These are phyloP conservation scores for Myxozyma lipomycoides DNA, from an alignment of 805 yeast species.

Conservation along the genomic window DNA sequence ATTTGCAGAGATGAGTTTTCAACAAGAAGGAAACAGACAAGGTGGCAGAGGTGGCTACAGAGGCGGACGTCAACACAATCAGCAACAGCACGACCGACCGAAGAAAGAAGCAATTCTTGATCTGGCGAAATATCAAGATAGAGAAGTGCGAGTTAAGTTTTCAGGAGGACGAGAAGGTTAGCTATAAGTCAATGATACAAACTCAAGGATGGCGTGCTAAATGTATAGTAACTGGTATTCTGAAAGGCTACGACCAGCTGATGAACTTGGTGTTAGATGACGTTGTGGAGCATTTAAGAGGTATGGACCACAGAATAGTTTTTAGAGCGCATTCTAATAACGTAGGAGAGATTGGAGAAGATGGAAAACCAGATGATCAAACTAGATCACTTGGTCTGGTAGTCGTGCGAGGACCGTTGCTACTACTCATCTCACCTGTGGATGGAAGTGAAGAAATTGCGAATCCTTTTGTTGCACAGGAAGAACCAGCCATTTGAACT, in stretches of 20 bases:
- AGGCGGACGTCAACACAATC: constrained; percentile 15
- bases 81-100: constrained; percentile 56
- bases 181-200: background rate
- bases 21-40: constrained; percentile 3
- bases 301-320: constrained; percentile 36
- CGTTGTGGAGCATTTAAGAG: constrained; percentile 59
- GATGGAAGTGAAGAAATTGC: constrained; percentile 68
- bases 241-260: constrained; percentile 91
- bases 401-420: constrained; percentile 79
- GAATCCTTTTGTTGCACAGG: constrained; percentile 55
- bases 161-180: constrained; percentile 72
- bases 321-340: background rate
- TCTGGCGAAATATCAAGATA: constrained; percentile 69
- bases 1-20: constrained; percentile 8
- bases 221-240: constrained; percentile 55
- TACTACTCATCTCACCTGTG: constrained; percentile 65
- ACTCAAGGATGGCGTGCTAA: background rate
- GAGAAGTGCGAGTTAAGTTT: constrained; percentile 69
- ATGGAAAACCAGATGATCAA: constrained; percentile 46
- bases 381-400: constrained; percentile 72
- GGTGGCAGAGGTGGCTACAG: constrained; percentile 8
- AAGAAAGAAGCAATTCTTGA: constrained; percentile 87
- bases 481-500: constrained; percentile 11
- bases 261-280: constrained; percentile 75
- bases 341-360: constrained; percentile 56